These are phyloP conservation scores for Clarireedia paspali DNA, from an alignment of 2,329 filamentous ascomycete species.

Conservation along the genomic window DNA sequence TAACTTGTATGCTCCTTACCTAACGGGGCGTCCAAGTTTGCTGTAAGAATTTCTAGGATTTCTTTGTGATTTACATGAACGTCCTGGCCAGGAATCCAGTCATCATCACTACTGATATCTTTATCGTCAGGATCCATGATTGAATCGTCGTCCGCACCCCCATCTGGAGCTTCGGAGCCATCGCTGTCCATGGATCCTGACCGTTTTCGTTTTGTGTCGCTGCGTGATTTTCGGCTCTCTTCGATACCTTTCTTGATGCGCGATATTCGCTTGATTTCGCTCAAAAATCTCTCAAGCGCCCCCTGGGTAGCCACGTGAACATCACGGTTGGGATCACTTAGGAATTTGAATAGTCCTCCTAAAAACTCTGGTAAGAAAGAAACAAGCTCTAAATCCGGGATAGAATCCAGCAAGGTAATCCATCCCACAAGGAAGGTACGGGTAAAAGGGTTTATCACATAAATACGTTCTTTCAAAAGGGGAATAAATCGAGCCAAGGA, in stretches of 20 bases:
- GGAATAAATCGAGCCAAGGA: conserved; percentile 88
- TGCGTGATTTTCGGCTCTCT: conserved; percentile 66
- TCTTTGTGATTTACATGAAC: conserved; percentile 89
- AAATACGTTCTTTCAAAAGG: conserved; percentile 85
- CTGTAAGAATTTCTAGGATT: conserved; percentile 85
- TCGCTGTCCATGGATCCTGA: conserved; percentile 63
- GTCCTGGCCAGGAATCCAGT: conserved; percentile 97
- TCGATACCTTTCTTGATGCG: conserved; percentile 86
- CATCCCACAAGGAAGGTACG: conserved; percentile 92
- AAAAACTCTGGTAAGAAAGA: conserved; percentile 89
- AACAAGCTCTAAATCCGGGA: conserved; percentile 92
- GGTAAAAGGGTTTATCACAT: conserved; percentile 90
- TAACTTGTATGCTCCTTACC: conserved; percentile 40
- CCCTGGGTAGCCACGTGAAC: conserved; percentile 91
- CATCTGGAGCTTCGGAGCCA: conserved; percentile 43
- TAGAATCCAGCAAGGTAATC: conserved; percentile 91
- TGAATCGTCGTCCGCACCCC: conserved; percentile 53
- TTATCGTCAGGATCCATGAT: conserved; percentile 49
- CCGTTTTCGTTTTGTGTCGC: conserved; percentile 57
- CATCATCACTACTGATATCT: conserved; percentile 65
- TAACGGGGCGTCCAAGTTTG: conserved; percentile 75
- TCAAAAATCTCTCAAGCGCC: conserved; percentile 81
- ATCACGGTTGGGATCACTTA: conserved; percentile 84
- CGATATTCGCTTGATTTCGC: conserved; percentile 90
- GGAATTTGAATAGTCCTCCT: conserved; percentile 79